Base-by-base conservation (phyloP, 2,329 filamentous ascomycete genomes). In the Pseudogymnoascus sp. region DNA sequence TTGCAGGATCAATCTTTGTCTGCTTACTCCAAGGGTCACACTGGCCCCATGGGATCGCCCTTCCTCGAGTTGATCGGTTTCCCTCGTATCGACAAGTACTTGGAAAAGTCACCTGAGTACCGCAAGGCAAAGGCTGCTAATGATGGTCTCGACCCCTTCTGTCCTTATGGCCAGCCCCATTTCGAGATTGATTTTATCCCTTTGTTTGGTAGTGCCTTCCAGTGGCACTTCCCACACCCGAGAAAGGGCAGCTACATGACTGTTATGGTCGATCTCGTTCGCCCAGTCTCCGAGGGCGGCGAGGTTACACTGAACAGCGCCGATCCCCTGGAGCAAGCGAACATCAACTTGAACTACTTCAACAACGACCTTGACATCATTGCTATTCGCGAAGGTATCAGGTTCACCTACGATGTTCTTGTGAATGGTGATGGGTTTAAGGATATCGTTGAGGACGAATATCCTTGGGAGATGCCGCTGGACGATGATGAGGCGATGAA, bases 181-280 rank as follows among this genome's bases (percentile, higher is more conserved):
- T 84, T 85, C 65, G 81, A 85, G 70, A 75, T 85, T 34, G 83
- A 86, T 71, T 86, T 86, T 66, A 78, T 87, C 12, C 74, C 75
- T 58, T 77, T 86, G 74, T 86, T 86, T 68, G 71, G 72, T 28
- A 71, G 71, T 41, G 76, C 77, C 4, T 79, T 79, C 71, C 77
- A 79, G 66, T 79, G 76, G 76, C 77, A 79, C 62, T 74, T 74
- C 57, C 76, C 76, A 0, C 70, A 68, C 0, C 77, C 77, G 0
- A 65, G 65, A 0, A 62, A 70, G 65, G 82, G 81, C 0, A 74
- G 75, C 66, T 81, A 81, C 70, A 72, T 83, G 60, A 85, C 81
- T 0, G 78, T 86, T 1, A 79, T 87, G 59, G 78, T 80, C 4
- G 77, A 79, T 60, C 72, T 81, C 11, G 69, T 80, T 6, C 76